phyloP scores from a whole-genome alignment of 192 early-diverging fungal species.

The Coemansia sp. region DNA sequence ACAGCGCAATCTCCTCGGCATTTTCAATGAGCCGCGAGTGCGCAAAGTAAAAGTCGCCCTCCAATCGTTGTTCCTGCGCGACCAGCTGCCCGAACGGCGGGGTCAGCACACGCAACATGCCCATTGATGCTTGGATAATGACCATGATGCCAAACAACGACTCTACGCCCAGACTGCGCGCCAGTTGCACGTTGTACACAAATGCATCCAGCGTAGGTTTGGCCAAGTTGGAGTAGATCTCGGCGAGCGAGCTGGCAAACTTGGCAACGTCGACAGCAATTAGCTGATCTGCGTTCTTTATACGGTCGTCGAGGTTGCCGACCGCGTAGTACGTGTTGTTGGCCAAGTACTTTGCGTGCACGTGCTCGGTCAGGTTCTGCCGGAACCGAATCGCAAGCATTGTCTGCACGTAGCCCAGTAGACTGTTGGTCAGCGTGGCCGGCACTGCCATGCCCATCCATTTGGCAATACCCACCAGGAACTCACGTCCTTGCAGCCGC shows the following conservation, averaged over 20 bases:
- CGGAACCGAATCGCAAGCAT: constrained; percentile 78
- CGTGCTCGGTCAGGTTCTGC: constrained; percentile 83
- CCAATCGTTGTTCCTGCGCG: constrained; percentile 86
- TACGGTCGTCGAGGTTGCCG: constrained; percentile 89
- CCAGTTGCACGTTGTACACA: constrained; percentile 89
- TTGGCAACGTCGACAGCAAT: constrained; percentile 89
- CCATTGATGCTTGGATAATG: constrained; percentile 74
- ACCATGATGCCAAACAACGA: constrained; percentile 80
- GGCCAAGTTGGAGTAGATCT: constrained; percentile 91
- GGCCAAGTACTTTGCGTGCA: constrained; percentile 81
- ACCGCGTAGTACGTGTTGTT: constrained; percentile 95
- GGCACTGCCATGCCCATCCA: constrained; percentile 95
- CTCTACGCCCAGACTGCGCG: constrained; percentile 80
- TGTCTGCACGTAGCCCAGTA: constrained; percentile 78
- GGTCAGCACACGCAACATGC: constrained; percentile 77
- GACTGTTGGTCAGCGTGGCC: constrained; percentile 94
- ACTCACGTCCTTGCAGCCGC: constrained; percentile 62
- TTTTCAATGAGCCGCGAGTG: constrained; percentile 94
- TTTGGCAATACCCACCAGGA: constrained; percentile 79
- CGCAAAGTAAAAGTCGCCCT: constrained; percentile 93
- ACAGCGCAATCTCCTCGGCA: constrained; percentile 95
- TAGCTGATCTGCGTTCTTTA: constrained; percentile 86
- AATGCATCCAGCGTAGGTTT: constrained; percentile 94
- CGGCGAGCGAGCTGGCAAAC: constrained; percentile 84
- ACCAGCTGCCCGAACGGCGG: constrained; percentile 97